Evolutionary conservation across 495 filamentous ascomycete genomes (phyloP), one percentile per base, ranked within the genome.

Genomic region (Collariella sp.): DNA sequence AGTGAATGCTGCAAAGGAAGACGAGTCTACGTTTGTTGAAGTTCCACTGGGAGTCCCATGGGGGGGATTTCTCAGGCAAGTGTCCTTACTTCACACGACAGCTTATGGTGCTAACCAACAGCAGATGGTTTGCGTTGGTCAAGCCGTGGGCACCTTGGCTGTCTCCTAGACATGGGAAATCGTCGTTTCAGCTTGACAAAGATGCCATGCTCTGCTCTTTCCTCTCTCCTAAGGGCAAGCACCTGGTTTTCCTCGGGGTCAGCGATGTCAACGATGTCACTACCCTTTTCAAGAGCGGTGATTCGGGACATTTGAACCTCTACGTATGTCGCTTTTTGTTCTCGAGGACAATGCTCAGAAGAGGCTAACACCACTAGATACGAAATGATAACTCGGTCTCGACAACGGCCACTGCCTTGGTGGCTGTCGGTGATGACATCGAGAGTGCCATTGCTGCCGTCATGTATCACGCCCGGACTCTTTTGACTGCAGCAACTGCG

Each of bases 131-230:
- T 62, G 80, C 88, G 5, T 69, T 93, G 7, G 84, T 89, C 13
- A 82, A 89, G n/a, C 70, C 86, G 2, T 90, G 84, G 80, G 76
- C 73, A 26, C 83, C 90, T 1, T 97, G 93, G 93, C 73, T 97
- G 13, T 88, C 85, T 0, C 93, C 93, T 19, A 75, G 88, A 15
- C 93, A 98, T 68, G 91, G 91, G 13, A 81, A 77, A 49, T 67
- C 72, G 9, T 65, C 71, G 5, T 86, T 94, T 29, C 62, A 62
- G 6, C 70, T 89, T 22, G 83, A 85, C 33, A 84, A 88, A 56
- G 88, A 95, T 67, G 88, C 84, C 5, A 67, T 98, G 2, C 63
- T 96, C 46, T 86, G 82, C 41, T 88, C 90, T 0, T 95, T 95
- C 62, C 75, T 96, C 11, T 83, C 82, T 18, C 68, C 65, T 1